Evolutionary conservation across 345 rosid genomes (phyloP).

Genomic region (Bruguiera gymnorhiza): DNA sequence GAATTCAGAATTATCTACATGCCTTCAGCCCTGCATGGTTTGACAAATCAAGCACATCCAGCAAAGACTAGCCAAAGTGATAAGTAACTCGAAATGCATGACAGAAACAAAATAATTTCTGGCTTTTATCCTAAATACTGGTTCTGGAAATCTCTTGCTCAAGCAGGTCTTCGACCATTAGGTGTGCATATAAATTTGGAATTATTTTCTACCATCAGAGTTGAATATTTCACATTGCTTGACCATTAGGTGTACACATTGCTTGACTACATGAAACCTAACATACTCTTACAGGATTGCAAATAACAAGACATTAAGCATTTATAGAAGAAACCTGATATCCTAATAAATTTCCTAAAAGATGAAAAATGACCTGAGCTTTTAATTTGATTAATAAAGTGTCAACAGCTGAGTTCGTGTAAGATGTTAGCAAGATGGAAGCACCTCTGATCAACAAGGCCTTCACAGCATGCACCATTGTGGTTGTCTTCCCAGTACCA

Average conservation of each 20-base stretch:
- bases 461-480: slow-evolving; percentile 95
- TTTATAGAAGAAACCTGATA: not conserved
- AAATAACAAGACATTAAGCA: not conserved
- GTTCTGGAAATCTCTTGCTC: too few species aligned
- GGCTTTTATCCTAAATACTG: too few species aligned
- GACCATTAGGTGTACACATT: too few species aligned
- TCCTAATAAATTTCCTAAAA: slow-evolving; percentile 18
- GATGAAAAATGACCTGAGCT: slow-evolving; percentile 69
- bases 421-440: slow-evolving; percentile 91
- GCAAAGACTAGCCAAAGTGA: too few species aligned
- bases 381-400: slow-evolving; percentile 91
- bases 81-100: too few species aligned
- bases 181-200: too few species aligned
- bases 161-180: too few species aligned
- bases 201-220: not conserved
- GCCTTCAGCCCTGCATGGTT: too few species aligned
- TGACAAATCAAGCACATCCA: too few species aligned
- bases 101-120: too few species aligned
- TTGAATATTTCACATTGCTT: too few species aligned
- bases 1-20: too few species aligned
- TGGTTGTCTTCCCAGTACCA: slow-evolving; percentile 98
- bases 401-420: slow-evolving; percentile 98
- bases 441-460: slow-evolving; percentile 94
- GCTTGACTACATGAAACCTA: not conserved
- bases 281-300: not conserved